Conservation (phyloP, 176 grass and related monocot genomes). For the Panicum miliaceum region DNA sequence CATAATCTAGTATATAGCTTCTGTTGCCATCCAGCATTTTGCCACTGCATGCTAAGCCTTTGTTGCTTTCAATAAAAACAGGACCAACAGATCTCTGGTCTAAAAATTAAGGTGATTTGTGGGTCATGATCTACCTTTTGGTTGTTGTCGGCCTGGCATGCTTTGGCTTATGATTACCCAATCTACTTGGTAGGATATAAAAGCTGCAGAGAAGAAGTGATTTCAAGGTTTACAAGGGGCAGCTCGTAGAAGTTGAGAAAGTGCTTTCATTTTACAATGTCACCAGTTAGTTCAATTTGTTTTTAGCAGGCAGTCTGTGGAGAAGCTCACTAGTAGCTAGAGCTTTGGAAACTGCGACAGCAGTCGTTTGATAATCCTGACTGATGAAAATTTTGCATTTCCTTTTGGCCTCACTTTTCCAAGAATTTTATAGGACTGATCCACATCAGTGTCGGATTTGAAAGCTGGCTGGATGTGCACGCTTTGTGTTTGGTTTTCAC, state of each 20-base stretch:
- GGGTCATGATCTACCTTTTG: not conserved
- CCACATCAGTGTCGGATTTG: not conserved
- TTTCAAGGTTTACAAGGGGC: not conserved
- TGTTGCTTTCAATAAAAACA: not conserved
- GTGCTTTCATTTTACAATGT: not conserved
- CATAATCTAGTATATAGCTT: not conserved
- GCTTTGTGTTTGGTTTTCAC: not conserved
- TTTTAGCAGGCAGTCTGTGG: not conserved
- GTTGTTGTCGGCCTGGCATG: not conserved
- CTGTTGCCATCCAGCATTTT: not conserved
- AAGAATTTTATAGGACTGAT: not conserved
- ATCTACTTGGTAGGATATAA: not conserved
- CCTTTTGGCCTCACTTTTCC: not conserved
- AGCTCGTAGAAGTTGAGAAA: not conserved
- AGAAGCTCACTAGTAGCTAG: not conserved
- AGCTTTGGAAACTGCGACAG: not conserved
- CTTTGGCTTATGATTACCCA: slow-evolving; percentile 12
- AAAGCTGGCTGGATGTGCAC: not conserved
- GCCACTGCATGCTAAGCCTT: not conserved
- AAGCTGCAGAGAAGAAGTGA: not conserved
- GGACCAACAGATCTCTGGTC: not conserved
- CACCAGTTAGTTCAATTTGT: not conserved
- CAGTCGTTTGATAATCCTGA: not conserved
- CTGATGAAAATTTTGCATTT: not conserved
- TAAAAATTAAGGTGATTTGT: not conserved